These are phyloP conservation scores for Hypoxylon fragiforme DNA, from an alignment of 495 filamentous ascomycete genomes.

Conservation along the genomic window DNA sequence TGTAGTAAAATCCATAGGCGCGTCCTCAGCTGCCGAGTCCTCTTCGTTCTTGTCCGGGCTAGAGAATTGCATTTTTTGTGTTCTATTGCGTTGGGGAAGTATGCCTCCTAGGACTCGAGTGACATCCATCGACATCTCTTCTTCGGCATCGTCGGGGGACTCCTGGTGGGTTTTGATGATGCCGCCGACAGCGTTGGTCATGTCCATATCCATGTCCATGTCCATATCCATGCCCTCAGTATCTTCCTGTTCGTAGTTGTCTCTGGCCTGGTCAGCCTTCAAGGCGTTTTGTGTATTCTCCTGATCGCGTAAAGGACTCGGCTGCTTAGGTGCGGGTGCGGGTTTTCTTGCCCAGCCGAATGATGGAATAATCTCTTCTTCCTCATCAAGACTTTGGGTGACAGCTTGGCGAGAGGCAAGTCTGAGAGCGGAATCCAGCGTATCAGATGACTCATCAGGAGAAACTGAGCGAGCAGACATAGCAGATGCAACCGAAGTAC, in stretches of 20 bases:
- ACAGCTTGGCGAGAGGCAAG: constrained; percentile 75
- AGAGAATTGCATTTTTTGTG: constrained; percentile 30
- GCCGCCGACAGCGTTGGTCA: constrained; percentile 59
- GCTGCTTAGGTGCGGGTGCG: constrained; percentile 10
- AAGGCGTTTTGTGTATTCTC: constrained; percentile 3
- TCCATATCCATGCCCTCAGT: constrained; percentile 42
- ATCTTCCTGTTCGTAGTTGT: constrained; percentile 30
- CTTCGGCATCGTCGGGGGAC: constrained; percentile 39
- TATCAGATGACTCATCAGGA: constrained; percentile 61
- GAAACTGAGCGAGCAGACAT: constrained; percentile 58
- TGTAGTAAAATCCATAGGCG: constrained; percentile 73
- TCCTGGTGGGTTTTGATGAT: constrained; percentile 49
- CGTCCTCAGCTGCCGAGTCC: constrained; percentile 49
- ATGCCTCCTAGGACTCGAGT: constrained; percentile 85
- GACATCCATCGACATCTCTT: constrained; percentile 84
- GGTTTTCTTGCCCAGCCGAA: constrained; percentile 52
- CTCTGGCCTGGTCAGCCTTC: neutral
- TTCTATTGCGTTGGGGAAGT: constrained; percentile 50
- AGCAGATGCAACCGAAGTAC: constrained; percentile 61
- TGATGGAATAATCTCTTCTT: constrained; percentile 77
- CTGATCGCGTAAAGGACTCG: constrained; percentile 15
- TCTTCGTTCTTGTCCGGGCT: constrained; percentile 29
- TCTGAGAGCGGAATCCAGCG: constrained; percentile 75
- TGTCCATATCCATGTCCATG: constrained; percentile 56
- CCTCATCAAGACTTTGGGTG: constrained; percentile 71